Base-by-base conservation (phyloP, 805 yeast genomes). In the Yamadazyma paraphyllophila region DNA sequence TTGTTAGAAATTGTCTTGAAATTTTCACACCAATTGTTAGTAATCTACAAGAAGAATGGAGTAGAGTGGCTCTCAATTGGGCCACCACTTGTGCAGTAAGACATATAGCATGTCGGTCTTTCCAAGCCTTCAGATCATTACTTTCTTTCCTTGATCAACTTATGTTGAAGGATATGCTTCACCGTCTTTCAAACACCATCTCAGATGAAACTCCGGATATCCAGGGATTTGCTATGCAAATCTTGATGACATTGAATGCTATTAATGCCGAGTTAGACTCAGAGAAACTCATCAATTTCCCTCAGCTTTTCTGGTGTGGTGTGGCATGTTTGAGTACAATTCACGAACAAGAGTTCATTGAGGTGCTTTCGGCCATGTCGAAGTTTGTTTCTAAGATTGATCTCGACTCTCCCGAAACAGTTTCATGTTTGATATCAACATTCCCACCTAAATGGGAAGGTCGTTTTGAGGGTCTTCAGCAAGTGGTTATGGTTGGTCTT, bases 361-460 rank as follows among this genome's bases (percentile, higher is more conserved):
- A 95, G 57, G 87, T 86, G 0, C 69, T 94, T 24, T 85, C 96
- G 0, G 82, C 94, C 4, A 67, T 92, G 56, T 80, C 88, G 25
- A 90, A 88, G 56, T 85, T 91, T 56, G 78, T 94, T 9, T 81
- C 91, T 2, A 92, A 90, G 58, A 88, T 92, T 57, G 96, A 89
- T 59, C 67, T 89, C 42, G 90, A 86, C 51, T 82, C 96, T 0
- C 86, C 84, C 0, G 96, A 87, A 45, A 88, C 96, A 0, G 92
- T 90, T 1, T 81, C 85, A 17, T 83, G 95, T 61, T 73, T 91
- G 48, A 80, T 88, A 13, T 78, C 94, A 0, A 86, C 94, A 0
- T 94, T 91, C 60, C 99, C 99, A 0, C 82, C 94, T 0, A 85
- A 87, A 47, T 94, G 98, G 99, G 96, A 91, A 59, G 96, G 97